phyloP scores from a whole-genome alignment of 2,329 filamentous ascomycete genomes.

The Pseudofabraea citricarpa region DNA sequence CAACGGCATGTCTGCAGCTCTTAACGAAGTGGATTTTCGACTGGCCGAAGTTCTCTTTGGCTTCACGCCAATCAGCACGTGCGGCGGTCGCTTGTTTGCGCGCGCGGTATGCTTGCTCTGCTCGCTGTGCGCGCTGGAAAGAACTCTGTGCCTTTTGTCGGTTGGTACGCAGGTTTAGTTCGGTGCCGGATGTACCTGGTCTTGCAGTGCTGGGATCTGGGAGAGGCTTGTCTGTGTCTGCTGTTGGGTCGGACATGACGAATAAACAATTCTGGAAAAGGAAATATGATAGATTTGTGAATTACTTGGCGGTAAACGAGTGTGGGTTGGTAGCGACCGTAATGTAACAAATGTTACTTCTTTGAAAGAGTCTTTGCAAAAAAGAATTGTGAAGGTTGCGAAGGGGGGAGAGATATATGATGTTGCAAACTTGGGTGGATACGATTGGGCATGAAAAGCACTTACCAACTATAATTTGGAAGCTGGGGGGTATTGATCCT shows the following conservation, averaged over 20 bases:
- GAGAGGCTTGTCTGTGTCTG: neutral
- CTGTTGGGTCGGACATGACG: neutral
- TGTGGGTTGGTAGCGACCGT: slow-evolving; percentile 1
- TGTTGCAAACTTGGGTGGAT: neutral
- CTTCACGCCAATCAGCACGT: slow-evolving; percentile 11
- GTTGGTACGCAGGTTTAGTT: slow-evolving; percentile 15
- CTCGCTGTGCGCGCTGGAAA: slow-evolving; percentile 17
- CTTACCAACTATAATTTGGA: no score
- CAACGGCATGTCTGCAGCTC: slow-evolving; percentile 6
- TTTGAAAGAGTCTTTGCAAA: neutral
- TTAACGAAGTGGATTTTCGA: slow-evolving; percentile 3
- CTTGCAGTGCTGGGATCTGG: neutral
- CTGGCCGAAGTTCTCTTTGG: slow-evolving; percentile 16
- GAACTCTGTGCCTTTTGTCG: slow-evolving; percentile 16
- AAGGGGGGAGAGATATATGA: neutral
- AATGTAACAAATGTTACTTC: slow-evolving; percentile 1
- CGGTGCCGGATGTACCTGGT: neutral
- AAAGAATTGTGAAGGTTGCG: neutral
- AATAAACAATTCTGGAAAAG: neutral
- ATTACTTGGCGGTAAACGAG: neutral
- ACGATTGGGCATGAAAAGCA: slow-evolving; percentile 1
- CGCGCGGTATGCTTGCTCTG: slow-evolving; percentile 20
- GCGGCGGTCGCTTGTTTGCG: slow-evolving; percentile 16
- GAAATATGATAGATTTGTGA: neutral
- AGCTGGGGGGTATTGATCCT: no score